Base-by-base conservation (phyloP, 2,329 filamentous ascomycete species). In the Fusarium sp. region DNA sequence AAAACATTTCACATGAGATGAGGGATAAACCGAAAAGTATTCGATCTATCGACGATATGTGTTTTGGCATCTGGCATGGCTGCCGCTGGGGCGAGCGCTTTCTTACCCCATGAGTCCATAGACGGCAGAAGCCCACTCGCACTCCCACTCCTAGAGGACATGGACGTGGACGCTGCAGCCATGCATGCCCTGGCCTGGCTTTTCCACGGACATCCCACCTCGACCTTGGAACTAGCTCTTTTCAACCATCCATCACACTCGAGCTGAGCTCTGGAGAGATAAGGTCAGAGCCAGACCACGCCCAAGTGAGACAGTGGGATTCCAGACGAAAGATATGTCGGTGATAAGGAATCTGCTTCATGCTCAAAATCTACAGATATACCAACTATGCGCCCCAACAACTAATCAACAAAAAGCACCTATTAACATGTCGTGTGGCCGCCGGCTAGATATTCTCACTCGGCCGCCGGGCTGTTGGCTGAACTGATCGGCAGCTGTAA, bases 401-500 rank as follows among this genome's bases (percentile, higher is more conserved):
- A 10, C 26, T 28, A 28, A 36, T 48, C 43, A 51, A 17, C 21
- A 42, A 32, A 45, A 40, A 36, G 30, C 21, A 45, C 20, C 26
- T 44, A 44, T 30, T 44, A 44, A 28, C 30, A 14, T 42, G 39
- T 63, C 45, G 34, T 32, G 45, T 57, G 45, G 59, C 59, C 59
- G 59, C 38, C 48, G 56, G 56, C 59, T 56, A 38, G 48, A 32
- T 23, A 12, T 24, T 24, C 20, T 39, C 30, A 17, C 30, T 52
- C 40, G 40, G 60, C 59, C 60, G 60, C 44, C 59, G 59, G 28
- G 60, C 36, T 42, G 39, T 45, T 69, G 52, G 57, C 36, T 64
- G 44, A 23, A 55, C 30, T 56, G 54, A 58, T 67, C 61, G 60
- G 61, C 61, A 65, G 38, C 51, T 67, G 66, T 52, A 56, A 69